A percentile compares a stretch with the other conserved stretches of the same genome.
These are phyloP conservation scores for Asterella californica DNA, from an alignment of 225 moss, liverwort and hornwort genomes.

Conservation along the genomic window DNA sequence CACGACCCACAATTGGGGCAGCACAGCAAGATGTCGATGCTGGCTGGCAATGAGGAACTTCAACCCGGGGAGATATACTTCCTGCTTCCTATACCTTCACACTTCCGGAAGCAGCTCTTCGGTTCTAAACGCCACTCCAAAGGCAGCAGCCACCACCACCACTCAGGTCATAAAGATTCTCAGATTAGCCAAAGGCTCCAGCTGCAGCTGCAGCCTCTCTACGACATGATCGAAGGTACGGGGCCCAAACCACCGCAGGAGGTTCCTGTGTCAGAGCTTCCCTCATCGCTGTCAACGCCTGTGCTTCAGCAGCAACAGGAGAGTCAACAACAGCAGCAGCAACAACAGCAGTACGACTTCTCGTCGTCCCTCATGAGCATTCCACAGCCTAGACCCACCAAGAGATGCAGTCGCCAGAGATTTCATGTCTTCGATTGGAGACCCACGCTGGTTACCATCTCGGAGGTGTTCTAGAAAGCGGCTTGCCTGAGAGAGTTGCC, in stretches of 20 bases:
- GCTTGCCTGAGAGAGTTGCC: not conserved
- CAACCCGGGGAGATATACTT: constrained; percentile 42
- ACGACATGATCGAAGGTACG: constrained; percentile 17
- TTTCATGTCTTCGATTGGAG: constrained; percentile 37
- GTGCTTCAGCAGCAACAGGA: not conserved
- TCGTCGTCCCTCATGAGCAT: constrained; percentile 22
- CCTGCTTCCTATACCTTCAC: constrained; percentile 39
- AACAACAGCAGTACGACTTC: constrained; percentile 2
- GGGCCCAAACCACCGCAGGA: not conserved
- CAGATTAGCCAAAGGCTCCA: constrained; percentile 17
- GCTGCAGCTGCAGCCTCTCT: constrained; percentile 19
- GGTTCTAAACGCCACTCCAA: constrained; percentile 18
- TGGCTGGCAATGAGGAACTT: constrained; percentile 44
- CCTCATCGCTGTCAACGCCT: not conserved
- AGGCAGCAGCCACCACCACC: not conserved
- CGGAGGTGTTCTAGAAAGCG: constrained; percentile 30
- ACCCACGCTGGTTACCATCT: constrained; percentile 42
- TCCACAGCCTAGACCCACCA: constrained; percentile 24
- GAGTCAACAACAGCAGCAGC: not conserved
- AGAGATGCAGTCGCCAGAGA: constrained; percentile 35
- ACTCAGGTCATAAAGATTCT: not conserved
- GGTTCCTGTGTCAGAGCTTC: constrained; percentile 1
- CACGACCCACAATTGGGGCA: constrained; percentile 36
- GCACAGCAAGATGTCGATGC: constrained; percentile 45
- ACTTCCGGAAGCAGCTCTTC: constrained; percentile 32